Percentiles rank a stretch among this genome's conserved stretches.
phyloP scores from a whole-genome alignment of 331 rosid species.

The Quercus lobata region DNA sequence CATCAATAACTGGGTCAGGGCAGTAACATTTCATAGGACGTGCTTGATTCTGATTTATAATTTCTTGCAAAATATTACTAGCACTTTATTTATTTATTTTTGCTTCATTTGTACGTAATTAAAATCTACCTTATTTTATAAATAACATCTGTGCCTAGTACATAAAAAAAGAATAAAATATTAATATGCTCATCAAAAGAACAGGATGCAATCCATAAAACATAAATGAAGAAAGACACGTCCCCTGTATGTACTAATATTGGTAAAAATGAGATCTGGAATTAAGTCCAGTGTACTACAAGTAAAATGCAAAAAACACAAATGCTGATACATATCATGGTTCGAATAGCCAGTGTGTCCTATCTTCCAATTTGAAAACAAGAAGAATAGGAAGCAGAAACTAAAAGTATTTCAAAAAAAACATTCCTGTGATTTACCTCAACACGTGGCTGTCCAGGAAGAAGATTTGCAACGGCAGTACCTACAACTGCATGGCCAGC shows the following conservation, averaged over 20 bases:
- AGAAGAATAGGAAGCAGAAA: not conserved
- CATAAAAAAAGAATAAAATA: not conserved
- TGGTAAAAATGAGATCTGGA: not conserved
- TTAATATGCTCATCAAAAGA: not conserved
- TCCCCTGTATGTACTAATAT: not conserved
- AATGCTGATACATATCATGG: not conserved
- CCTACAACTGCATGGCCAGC: constrained; percentile 99
- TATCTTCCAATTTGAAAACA: not conserved
- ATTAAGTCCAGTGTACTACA: not conserved
- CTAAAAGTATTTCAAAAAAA: not conserved
- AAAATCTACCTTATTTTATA: not conserved
- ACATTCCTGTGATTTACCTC: constrained; percentile 49
- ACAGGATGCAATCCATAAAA: not conserved
- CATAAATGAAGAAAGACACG: not conserved
- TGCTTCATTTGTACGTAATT: not conserved
- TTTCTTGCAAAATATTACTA: not conserved
- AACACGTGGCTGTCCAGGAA: constrained; percentile 93
- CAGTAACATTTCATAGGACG: not conserved
- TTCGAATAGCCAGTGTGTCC: not conserved
- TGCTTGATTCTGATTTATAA: not conserved
- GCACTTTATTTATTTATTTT: not conserved
- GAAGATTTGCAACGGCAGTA: constrained; percentile 92
- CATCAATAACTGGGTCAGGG: not conserved
- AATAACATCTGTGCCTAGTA: not conserved
- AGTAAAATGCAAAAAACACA: not conserved